Conservation (phyloP, 2,329 filamentous ascomycete species). For the Gremmenia infestans region DNA sequence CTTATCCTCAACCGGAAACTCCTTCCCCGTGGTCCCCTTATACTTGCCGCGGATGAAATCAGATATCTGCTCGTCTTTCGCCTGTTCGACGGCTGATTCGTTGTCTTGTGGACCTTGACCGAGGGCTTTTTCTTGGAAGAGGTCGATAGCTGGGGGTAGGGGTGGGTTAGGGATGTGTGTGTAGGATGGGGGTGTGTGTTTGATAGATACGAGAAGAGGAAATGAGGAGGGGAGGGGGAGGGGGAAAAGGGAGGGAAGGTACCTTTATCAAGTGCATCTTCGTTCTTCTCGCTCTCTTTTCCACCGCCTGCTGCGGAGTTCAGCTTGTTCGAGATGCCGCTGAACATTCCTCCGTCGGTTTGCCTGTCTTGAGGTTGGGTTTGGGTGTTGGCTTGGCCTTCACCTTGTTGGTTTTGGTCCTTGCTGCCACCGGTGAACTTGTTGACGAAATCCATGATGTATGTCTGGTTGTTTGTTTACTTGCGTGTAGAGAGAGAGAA, state of each 20-base stretch:
- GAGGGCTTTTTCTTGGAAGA: constrained; percentile 70
- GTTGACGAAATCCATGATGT: constrained; percentile 52
- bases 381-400: constrained; percentile 12
- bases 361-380: constrained; percentile 19
- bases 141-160: constrained; percentile 59
- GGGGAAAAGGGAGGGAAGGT: constrained; percentile 3
- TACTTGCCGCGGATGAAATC: constrained; percentile 68
- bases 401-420: constrained; percentile 21
- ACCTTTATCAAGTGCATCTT: constrained; percentile 82
- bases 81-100: constrained; percentile 70
- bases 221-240: background rate
- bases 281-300: constrained; percentile 70
- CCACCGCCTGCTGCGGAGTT: constrained; percentile 71
- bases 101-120: constrained; percentile 67
- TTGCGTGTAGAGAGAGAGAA: too few species aligned
- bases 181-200: background rate
- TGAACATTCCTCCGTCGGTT: constrained; percentile 41
- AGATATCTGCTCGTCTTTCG: constrained; percentile 75
- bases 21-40: constrained; percentile 62
- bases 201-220: too few species aligned
- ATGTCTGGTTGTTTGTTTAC: background rate
- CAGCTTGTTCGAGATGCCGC: constrained; percentile 63
- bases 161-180: background rate
- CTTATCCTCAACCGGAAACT: constrained; percentile 68
- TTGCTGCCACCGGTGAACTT: constrained; percentile 41